Conservation (phyloP, 2,329 filamentous ascomycete species). For the Diaporthe sp. region DNA sequence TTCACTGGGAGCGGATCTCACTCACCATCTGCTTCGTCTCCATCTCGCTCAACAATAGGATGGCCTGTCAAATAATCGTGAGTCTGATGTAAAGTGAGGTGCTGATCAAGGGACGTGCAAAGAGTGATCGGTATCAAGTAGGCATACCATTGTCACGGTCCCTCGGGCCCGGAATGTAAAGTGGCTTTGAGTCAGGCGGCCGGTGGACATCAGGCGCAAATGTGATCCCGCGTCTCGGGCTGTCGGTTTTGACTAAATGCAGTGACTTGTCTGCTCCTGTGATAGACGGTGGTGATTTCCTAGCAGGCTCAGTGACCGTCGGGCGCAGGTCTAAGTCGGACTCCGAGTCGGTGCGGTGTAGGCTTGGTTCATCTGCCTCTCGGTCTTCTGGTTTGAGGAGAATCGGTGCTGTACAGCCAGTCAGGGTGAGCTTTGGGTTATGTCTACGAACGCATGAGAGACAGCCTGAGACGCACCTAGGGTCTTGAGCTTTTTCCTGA, state of each 20-base stretch:
- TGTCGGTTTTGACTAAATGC: conserved; percentile 9
- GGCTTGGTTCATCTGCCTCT: neutral
- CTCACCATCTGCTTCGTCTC: conserved; percentile 9
- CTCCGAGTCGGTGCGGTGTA: neutral
- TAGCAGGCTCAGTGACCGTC: conserved; percentile 11
- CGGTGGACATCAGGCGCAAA: conserved; percentile 4
- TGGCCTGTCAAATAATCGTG: neutral
- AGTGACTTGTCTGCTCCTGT: neutral
- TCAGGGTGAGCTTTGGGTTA: neutral
- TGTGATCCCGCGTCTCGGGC: conserved; percentile 13
- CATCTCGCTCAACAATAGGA: conserved; percentile 22
- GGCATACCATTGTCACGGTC: conserved; percentile 33
- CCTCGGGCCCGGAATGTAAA: conserved; percentile 32
- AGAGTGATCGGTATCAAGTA: neutral
- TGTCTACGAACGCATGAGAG: neutral
- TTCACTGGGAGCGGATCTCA: neutral
- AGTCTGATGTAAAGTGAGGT: neutral
- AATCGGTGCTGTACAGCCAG: neutral
- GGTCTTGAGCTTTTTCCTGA: conserved; percentile 52
- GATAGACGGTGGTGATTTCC: conserved; percentile 8
- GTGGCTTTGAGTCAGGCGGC: conserved; percentile 42
- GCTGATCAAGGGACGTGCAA: neutral
- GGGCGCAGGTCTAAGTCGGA: conserved; percentile 10
- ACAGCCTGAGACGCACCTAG: neutral
- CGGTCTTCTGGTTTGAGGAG: conserved; percentile 6